A percentile compares a stretch with the other conserved stretches of the same genome.
phyloP scores from a whole-genome alignment of 805 yeast species.

The Tetrapisispora iriomotensis region DNA sequence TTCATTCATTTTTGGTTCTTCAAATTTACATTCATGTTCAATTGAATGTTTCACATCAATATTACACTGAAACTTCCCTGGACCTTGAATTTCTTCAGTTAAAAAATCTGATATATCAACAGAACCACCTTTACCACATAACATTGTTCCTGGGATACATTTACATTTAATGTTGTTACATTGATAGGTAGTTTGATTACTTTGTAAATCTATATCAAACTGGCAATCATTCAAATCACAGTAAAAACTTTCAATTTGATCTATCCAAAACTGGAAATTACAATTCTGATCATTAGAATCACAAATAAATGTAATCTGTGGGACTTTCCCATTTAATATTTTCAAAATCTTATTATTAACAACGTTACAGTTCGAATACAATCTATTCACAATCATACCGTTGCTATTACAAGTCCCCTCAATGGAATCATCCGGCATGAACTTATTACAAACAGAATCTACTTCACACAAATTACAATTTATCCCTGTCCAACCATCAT shows the following conservation, averaged over 20 bases:
- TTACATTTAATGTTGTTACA: conserved; percentile 76
- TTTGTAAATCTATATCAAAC: conserved; percentile 49
- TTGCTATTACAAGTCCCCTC: conserved; percentile 82
- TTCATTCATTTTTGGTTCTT: conserved; percentile 95
- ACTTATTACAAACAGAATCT: conserved; percentile 71
- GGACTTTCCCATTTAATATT: conserved; percentile 67
- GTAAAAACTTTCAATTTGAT: conserved; percentile 76
- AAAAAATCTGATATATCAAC: conserved; percentile 90
- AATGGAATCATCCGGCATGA: conserved; percentile 71
- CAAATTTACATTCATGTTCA: conserved; percentile 58
- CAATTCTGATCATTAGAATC: conserved; percentile 55
- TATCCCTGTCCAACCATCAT: conserved; percentile 86
- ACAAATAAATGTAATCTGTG: conserved; percentile 90
- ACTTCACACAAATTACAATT: conserved; percentile 79
- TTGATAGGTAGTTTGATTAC: conserved; percentile 63
- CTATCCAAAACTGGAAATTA: conserved; percentile 95
- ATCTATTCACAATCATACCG: conserved; percentile 71
- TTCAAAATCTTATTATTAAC: conserved; percentile 79
- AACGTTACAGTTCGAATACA: conserved; percentile 90
- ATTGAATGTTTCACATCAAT: conserved; percentile 23
- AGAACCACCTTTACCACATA: conserved; percentile 90
- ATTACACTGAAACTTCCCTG: conserved; percentile 86
- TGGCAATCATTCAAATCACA: conserved; percentile 74
- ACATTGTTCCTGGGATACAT: conserved; percentile 85
- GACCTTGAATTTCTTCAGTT: conserved; percentile 82